Base-by-base conservation (phyloP, 352 stramenopile genomes). In the Elongisporangium prolatum region DNA sequence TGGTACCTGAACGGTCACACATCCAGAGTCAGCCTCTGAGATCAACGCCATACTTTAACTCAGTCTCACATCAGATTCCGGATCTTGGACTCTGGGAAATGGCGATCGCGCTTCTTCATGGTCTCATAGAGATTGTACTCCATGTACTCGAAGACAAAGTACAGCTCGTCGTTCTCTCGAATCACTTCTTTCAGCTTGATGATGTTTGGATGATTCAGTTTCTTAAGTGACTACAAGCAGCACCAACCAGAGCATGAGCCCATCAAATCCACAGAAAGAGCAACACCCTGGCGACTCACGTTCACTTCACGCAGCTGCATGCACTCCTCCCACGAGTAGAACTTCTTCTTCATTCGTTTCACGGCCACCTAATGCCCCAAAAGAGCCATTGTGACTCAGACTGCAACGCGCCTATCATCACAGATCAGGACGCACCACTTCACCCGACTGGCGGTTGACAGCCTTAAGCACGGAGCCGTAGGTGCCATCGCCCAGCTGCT, bases 91-190 rank as follows among this genome's bases (percentile, higher is more conserved):
- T 98, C 95, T 56, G 86, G 88, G 50, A 96, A 96, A 57, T 91
- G 81, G 51, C 80, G 78, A 59, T 97, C 77, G 44, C 91, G 68
- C 48, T 97, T 91, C 73, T 98, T 97, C 78, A 99, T 98, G n/a
- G 86, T 89, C 61, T 99, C 91, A 77, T 98, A 98, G 48, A 99
- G 71, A 61, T 98, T 99, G 63, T 88, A 89, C 68, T 98, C 93
- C 97, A 99, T 99, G 77, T 97, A 98, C 77, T 99, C 97, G 67
- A 99, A 99, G 0, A 99, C 96, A 69, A 99, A 99, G 67, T 93
- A 99, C 7, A 99, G 79, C 74, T 96, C 86, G 72, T 98, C 88
- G 60, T 98, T 98, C 71, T 99, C 97, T 18, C 95, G 84, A 51
- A 99, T 98, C 51, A 99, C 96, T 63, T 99, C 97, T 63, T 98